Evolutionary conservation across 257 asterid genomes (phyloP), one percentile per base, ranked within the genome.

Genomic region (Przewalskia tangutica): DNA sequence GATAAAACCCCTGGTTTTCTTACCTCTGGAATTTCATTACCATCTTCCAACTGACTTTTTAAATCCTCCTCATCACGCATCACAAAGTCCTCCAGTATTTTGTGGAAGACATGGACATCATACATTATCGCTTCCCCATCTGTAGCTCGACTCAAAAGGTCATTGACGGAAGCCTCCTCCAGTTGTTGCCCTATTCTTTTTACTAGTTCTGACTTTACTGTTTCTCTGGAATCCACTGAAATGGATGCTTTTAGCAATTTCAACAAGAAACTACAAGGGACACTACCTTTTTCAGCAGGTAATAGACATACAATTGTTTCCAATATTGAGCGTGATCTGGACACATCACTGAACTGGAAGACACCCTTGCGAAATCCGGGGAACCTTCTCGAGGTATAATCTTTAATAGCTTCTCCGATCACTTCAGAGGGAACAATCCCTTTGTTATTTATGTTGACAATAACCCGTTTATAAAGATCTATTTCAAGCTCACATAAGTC

Each of bases 331-430:
- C 88, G 89, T 20, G 88, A 89, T 84, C 87, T 90, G 3, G 91
- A 77, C 13, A 88, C 50, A 67, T 92, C 98, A 20, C 84, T 86
- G 32, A 75, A 85, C 78, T 84, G 91, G 82, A 88, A 86, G 8
- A 87, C 89, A 16, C 89, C 90, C 85, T 92, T 94, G 55, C 90
- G 92, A 27, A 91, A 87, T 58, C 91, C 93, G 0, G 97, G 99
- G 50, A 95, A 64, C 70, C 86, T 92, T 48, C 91, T 86, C 38
- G 86, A 89, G 77, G 95, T 97, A 36, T 94, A 94, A 12, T 97
- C 97, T 89, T 94, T 94, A 81, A 95, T 80, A 80, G 93, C 97
- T 81, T 94, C 97, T 34, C 97, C 98, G 63, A 95, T 88, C 84
- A 94, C 95, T 84, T 94, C 98, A 13, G 76, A 83, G 3, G 94